A percentile compares a stretch with the other conserved stretches of the same genome.
Evolutionary conservation across 352 stramenopile species (phyloP).

Genomic region (Globisporangium solare): DNA sequence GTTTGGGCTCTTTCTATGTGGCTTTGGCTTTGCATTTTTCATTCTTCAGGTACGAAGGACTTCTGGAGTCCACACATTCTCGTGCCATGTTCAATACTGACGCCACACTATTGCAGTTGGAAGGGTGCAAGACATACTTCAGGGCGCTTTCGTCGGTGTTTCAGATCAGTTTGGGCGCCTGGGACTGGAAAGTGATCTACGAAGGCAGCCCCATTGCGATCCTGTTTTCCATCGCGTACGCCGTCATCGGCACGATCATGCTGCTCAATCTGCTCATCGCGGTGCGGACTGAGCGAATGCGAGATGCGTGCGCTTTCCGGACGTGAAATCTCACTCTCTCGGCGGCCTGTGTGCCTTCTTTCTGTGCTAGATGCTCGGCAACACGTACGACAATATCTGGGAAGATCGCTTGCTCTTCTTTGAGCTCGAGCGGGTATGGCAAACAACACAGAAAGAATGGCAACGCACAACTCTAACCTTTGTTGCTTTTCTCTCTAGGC

Average conservation of each 20-base stretch:
- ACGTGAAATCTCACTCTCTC: too few relatives aligned
- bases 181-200: slow-evolving; percentile 71
- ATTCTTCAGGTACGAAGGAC: slow-evolving; percentile 68
- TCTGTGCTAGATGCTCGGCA: slow-evolving; percentile 66
- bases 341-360: background rate
- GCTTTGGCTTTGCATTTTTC: slow-evolving; percentile 79
- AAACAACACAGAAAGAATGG: background rate
- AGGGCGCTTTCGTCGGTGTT: slow-evolving; percentile 50
- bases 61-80: background rate
- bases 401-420: slow-evolving; percentile 79
- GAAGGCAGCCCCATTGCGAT: slow-evolving; percentile 67
- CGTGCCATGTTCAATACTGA: too few relatives aligned
- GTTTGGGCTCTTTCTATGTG: slow-evolving; percentile 65
- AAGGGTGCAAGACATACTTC: slow-evolving; percentile 66
- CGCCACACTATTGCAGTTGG: slow-evolving; percentile 34
- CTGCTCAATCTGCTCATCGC: slow-evolving; percentile 75
- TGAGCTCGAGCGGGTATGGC: slow-evolving; percentile 66
- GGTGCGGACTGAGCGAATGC: slow-evolving; percentile 22
- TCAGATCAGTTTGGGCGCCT: slow-evolving; percentile 69
- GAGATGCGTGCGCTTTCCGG: background rate
- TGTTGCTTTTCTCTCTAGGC: slow-evolving; percentile 24
- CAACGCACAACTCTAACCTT: background rate
- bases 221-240: slow-evolving; percentile 66
- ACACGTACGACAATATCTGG: slow-evolving; percentile 85
- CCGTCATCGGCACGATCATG: slow-evolving; percentile 81